Percentiles rank a stretch among this genome's conserved stretches.
These are phyloP conservation scores for Coemansia sp. DNA, from an alignment of 192 early-diverging fungal genomes.

Conservation along the genomic window DNA sequence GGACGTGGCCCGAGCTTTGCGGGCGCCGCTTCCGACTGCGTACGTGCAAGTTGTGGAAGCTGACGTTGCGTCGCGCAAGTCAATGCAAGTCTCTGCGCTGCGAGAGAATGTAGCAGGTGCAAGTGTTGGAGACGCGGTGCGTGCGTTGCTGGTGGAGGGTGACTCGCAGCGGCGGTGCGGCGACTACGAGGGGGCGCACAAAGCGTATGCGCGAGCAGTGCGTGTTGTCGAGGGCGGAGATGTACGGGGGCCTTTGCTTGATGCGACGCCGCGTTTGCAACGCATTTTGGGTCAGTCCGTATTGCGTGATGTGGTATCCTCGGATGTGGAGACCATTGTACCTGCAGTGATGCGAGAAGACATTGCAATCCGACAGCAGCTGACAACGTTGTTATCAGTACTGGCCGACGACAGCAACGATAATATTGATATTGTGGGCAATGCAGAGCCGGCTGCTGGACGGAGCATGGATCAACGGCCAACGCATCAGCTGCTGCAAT, in stretches of 20 bases:
- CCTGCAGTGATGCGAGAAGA: slow-evolving; percentile 22
- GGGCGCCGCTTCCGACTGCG: slow-evolving; percentile 21
- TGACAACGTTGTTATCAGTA: slow-evolving; percentile 4
- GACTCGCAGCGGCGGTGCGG: slow-evolving; percentile 31
- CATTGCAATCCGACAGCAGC: slow-evolving; percentile 13
- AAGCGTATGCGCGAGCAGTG: slow-evolving; percentile 17
- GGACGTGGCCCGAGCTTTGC: slow-evolving; percentile 17
- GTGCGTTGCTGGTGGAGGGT: slow-evolving; percentile 32
- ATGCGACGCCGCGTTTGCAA: slow-evolving; percentile 13
- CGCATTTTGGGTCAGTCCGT: slow-evolving; percentile 11
- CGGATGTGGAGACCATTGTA: not conserved
- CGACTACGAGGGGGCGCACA: slow-evolving; percentile 9
- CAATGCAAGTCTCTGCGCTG: slow-evolving; percentile 21
- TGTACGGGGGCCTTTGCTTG: no score
- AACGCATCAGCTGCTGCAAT: slow-evolving; percentile 27
- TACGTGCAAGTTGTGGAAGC: slow-evolving; percentile 20
- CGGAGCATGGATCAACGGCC: slow-evolving; percentile 34
- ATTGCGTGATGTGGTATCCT: no score
- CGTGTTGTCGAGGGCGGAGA: slow-evolving; percentile 2
- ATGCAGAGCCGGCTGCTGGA: not conserved
- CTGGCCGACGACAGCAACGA: not conserved
- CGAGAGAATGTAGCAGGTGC: not conserved
- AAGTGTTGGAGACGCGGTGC: not conserved
- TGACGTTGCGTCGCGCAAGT: slow-evolving; percentile 36
- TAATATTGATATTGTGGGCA: not conserved